These are phyloP conservation scores for Orbilia ellipsospora DNA, from an alignment of 2,329 filamentous ascomycete species.

Conservation along the genomic window DNA sequence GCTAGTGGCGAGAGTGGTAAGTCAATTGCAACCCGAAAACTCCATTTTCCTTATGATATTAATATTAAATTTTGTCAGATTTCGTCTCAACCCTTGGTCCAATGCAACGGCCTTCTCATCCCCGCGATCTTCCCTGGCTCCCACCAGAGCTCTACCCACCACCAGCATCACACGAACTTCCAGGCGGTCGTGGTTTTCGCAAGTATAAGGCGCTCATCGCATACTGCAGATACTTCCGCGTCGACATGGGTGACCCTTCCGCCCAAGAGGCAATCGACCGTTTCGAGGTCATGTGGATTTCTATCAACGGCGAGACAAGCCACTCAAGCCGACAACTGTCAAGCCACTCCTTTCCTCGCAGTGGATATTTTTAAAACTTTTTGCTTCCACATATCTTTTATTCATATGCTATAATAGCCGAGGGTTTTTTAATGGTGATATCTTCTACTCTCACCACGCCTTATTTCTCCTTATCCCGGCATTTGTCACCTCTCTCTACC, in stretches of 20 bases:
- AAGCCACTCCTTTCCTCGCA: too few relatives aligned
- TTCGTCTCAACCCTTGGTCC: conserved; percentile 1
- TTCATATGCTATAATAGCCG: too few relatives aligned
- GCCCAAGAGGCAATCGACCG: background rate
- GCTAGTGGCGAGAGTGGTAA: background rate
- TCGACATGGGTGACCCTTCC: conserved; percentile 19
- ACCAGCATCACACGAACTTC: background rate
- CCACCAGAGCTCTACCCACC: conserved; percentile 2
- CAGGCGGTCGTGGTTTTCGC: background rate
- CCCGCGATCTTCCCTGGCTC: background rate
- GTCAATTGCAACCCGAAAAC: background rate
- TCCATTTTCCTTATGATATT: too few relatives aligned
- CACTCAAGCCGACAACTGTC: background rate
- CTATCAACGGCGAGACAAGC: background rate
- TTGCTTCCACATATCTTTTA: too few relatives aligned
- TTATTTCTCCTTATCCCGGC: too few relatives aligned
- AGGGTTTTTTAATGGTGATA: too few relatives aligned
- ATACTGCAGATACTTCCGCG: conserved; percentile 1
- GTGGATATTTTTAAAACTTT: too few relatives aligned
- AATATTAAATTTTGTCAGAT: background rate
- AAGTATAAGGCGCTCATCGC: conserved; percentile 18
- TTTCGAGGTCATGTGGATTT: conserved; percentile 11
- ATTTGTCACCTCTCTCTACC: too few relatives aligned
- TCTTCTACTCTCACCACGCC: too few relatives aligned
- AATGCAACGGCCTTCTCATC: background rate